Evolutionary conservation across 176 grass and related monocot genomes (phyloP).

Genomic region (Zoysia pacifica): DNA sequence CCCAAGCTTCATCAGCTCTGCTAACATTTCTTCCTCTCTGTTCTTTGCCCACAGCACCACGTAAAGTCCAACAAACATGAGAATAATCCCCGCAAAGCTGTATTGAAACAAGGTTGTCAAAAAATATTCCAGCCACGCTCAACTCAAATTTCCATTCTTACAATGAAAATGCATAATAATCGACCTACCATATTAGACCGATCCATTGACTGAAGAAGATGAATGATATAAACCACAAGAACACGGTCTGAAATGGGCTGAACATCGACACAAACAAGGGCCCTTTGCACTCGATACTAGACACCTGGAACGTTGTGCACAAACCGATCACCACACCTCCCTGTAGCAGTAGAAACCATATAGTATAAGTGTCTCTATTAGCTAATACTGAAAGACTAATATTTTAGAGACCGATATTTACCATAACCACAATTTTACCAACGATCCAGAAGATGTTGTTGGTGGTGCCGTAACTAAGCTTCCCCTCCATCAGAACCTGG

Average conservation of each 20-base stretch:
- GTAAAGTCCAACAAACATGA: conserved; percentile 73
- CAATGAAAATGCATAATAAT: not conserved
- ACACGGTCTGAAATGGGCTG: conserved; percentile 57
- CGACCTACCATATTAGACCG: conserved; percentile 42
- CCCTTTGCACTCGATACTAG: conserved; percentile 44
- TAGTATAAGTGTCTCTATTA: not conserved
- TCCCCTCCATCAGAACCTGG: conserved; percentile 48
- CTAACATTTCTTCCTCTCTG: not conserved
- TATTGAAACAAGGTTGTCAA: not conserved
- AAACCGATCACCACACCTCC: conserved; percentile 42
- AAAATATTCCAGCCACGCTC: not conserved
- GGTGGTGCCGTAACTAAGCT: conserved; percentile 23
- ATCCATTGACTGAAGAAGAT: conserved; percentile 48
- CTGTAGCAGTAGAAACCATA: conserved; percentile 10
- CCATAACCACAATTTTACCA: conserved; percentile 45
- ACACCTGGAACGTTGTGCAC: conserved; percentile 52
- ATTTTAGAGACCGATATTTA: not conserved
- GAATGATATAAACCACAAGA: conserved; percentile 43
- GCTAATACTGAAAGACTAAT: not conserved
- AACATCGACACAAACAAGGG: conserved; percentile 57
- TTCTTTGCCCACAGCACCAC: conserved; percentile 68
- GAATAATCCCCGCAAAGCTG: conserved; percentile 55
- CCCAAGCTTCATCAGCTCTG: not conserved
- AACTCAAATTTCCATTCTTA: not conserved
- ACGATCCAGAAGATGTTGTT: not conserved